phyloP scores from a whole-genome alignment of 345 rosid species.

The Eucalyptus erythrocorys region DNA sequence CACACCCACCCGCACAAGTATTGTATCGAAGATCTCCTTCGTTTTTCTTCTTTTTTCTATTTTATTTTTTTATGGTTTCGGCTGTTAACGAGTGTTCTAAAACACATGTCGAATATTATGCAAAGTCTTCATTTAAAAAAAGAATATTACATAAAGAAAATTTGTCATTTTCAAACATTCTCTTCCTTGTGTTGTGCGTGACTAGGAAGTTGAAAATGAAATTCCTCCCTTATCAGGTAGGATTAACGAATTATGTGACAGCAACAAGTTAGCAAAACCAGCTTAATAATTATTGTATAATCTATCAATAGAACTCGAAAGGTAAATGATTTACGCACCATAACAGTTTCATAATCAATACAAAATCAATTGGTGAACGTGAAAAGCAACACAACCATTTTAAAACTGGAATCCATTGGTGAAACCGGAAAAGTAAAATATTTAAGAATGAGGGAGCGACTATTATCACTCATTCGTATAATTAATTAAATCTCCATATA shows the following conservation, averaged over 20 bases:
- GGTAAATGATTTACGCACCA: neutral
- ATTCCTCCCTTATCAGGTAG: rapidly evolving
- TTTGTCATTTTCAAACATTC: neutral
- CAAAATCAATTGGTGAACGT: too few species aligned
- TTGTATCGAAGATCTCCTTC: neutral
- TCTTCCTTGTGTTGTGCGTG: neutral
- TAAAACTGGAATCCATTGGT: neutral
- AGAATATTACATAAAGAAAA: neutral
- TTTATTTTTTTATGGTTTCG: too few species aligned
- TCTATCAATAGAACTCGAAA: rapidly evolving
- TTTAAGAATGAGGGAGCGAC: rapidly evolving
- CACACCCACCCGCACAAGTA: neutral
- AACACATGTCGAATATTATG: neutral
- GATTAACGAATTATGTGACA: rapidly evolving
- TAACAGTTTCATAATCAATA: neutral
- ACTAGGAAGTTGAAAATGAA: neutral
- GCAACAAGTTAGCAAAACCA: neutral
- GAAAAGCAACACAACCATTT: neutral
- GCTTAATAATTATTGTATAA: rapidly evolving
- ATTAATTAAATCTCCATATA: rapidly evolving
- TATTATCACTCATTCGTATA: neutral
- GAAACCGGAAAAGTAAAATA: neutral
- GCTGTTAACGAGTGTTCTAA: neutral
- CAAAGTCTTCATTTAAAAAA: too few species aligned
- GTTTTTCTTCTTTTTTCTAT: too few species aligned